A percentile compares a stretch with the other conserved stretches of the same genome.
These are phyloP conservation scores for Calonectria leucothoes DNA, from an alignment of 2,329 filamentous ascomycete genomes.

Conservation along the genomic window DNA sequence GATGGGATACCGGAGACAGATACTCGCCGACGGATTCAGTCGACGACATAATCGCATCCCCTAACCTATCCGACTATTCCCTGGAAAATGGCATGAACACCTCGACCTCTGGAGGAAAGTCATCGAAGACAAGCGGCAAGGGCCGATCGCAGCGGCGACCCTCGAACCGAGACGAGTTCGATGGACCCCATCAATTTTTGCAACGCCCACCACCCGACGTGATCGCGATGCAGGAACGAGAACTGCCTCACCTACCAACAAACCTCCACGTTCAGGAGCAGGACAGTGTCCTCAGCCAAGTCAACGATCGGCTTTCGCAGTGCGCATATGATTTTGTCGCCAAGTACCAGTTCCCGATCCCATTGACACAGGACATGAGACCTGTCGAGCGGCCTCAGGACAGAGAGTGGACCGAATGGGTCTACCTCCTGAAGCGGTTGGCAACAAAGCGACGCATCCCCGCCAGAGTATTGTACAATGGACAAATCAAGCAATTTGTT, in stretches of 20 bases:
- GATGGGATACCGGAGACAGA: constrained; percentile 61
- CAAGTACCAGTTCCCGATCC: constrained; percentile 91
- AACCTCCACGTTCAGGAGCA: constrained; percentile 87
- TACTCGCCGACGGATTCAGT: constrained; percentile 69
- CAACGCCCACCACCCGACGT: constrained; percentile 77
- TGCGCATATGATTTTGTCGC: constrained; percentile 92
- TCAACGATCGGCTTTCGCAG: constrained; percentile 86
- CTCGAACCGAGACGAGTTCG: constrained; percentile 89
- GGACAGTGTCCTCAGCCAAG: constrained; percentile 81
- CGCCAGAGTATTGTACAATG: constrained; percentile 85
- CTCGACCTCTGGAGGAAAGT: constrained; percentile 53
- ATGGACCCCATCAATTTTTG: constrained; percentile 86
- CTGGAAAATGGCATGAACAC: constrained; percentile 62
- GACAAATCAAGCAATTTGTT: constrained; percentile 91
- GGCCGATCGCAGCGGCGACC: constrained; percentile 72
- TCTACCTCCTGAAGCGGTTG: constrained; percentile 85
- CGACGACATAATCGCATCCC: constrained; percentile 69
- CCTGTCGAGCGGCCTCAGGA: constrained; percentile 80
- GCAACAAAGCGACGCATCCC: constrained; percentile 89
- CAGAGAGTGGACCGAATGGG: constrained; percentile 93
- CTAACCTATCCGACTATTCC: constrained; percentile 70
- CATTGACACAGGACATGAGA: constrained; percentile 84
- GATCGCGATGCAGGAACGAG: constrained; percentile 81
- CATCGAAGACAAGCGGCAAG: constrained; percentile 58
- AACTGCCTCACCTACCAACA: constrained; percentile 84